phyloP scores from a whole-genome alignment of 148 eudicot species.

The Rhododendron griersonianum region DNA sequence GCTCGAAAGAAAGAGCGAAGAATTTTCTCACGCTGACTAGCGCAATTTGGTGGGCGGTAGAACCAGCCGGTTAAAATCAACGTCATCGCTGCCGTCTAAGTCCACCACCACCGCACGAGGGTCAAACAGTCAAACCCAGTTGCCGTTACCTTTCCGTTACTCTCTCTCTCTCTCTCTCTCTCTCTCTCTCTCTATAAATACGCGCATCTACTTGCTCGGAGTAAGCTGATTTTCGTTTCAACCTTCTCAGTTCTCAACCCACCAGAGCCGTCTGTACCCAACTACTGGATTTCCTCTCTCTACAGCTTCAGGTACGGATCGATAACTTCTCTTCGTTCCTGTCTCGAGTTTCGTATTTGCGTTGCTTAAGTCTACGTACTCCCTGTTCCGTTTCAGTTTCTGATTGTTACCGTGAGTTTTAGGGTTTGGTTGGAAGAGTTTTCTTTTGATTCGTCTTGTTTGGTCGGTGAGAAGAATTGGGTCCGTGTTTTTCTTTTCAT shows the following conservation, averaged over 20 bases:
- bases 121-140: background rate
- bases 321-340: background rate
- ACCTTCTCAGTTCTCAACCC: too few relatives aligned
- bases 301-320: slow-evolving; percentile 14
- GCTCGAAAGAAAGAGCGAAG: background rate
- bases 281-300: background rate
- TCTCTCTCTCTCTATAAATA: background rate
- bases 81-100: background rate
- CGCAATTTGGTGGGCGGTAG: background rate
- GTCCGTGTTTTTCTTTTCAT: background rate
- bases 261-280: background rate
- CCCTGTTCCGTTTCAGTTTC: background rate
- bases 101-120: background rate
- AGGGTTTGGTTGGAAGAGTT: slow-evolving; percentile 1
- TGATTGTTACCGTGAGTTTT: background rate
- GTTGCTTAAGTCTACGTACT: background rate
- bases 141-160: background rate
- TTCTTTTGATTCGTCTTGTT: background rate
- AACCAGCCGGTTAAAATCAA: background rate
- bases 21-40: background rate
- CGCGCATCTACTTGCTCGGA: background rate
- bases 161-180: background rate
- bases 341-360: background rate
- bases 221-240: background rate
- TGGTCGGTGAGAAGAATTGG: background rate